Base-by-base conservation (phyloP, 176 grass and related monocot genomes). In the Oryza longistaminata region DNA sequence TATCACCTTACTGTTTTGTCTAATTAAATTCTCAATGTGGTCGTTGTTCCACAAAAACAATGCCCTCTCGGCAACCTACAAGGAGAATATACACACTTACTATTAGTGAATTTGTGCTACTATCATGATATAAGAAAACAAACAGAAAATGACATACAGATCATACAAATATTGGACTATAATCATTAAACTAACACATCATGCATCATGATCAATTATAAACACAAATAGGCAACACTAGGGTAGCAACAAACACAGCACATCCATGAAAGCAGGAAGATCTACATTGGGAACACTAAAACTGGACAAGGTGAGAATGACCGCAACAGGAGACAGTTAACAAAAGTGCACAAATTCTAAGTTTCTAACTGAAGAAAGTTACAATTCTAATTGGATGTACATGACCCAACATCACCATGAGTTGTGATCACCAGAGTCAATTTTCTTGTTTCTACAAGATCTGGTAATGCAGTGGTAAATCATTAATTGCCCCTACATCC, bases 21-120 rank as follows among this genome's bases (percentile, higher is more conserved):
- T 79, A 61, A 90, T 83, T 2, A 90, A 64, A 71, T 79, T 58
- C 14, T 34, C 46, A 0, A 77, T 66, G 70, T 61, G 79, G 11
- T 69, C 27, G 26, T 87, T 90, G 70, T 90, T 90, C 84, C 88
- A 90, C 29, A 90, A 72, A 79, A 83, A 83, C 49, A 90, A 29
- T 68, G 80, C 19, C 62, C 75, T 86, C 84, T 90, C 88, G 58
- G 88, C 84, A 77, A 90, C 88, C 88, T 90, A 77, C 87, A 83
- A 39, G 40, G 31, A 65, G 21, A 8, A 52, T 11, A 76, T 70
- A 37, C 24, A 48, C 73, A 88, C 13, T 10, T 26, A 81, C 8
- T 31, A 60, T 9, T 55, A 6, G 9, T 68, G 13, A 42, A 75
- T 81, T 60, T 21, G 64, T 60, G 45, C n/a, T 81, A 45, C 22